These are phyloP conservation scores for Myriosclerotinia scirpicola DNA, from an alignment of 2,329 filamentous ascomycete species.

Conservation along the genomic window DNA sequence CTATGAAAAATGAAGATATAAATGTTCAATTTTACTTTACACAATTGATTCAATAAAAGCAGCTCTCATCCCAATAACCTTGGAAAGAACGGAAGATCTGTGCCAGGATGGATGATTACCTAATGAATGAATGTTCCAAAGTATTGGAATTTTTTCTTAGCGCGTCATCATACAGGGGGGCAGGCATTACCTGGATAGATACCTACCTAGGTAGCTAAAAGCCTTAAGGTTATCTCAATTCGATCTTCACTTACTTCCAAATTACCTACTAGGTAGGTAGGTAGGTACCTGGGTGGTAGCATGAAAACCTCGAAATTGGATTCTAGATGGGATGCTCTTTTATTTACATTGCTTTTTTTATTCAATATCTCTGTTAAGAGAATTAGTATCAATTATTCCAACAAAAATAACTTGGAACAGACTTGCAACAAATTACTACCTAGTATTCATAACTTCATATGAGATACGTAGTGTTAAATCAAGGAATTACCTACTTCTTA, in stretches of 20 bases:
- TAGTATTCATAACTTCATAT: not conserved
- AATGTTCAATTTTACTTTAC: too few species aligned
- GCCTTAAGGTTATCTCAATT: not conserved
- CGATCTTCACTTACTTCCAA: conserved; percentile 3
- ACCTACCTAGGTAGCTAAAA: too few species aligned
- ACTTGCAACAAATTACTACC: conserved; percentile 12
- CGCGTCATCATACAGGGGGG: not conserved
- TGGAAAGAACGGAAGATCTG: too few species aligned
- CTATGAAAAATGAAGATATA: too few species aligned
- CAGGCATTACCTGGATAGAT: too few species aligned
- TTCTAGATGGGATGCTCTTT: not conserved
- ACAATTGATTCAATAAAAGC: not conserved
- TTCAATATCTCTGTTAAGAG: too few species aligned
- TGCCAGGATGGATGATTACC: too few species aligned
- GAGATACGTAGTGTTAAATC: too few species aligned
- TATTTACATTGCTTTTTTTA: too few species aligned
- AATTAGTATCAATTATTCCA: not conserved
- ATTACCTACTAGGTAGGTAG: not conserved
- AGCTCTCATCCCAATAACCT: not conserved
- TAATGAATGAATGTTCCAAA: too few species aligned
- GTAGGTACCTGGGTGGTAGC: too few species aligned
- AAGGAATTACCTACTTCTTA: too few species aligned
- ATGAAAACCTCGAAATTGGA: not conserved
- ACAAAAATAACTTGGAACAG: conserved; percentile 22
- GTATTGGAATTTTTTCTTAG: not conserved